Evolutionary conservation across 306 rosid species (phyloP).

Genomic region (Hippophae gyantsensis): DNA sequence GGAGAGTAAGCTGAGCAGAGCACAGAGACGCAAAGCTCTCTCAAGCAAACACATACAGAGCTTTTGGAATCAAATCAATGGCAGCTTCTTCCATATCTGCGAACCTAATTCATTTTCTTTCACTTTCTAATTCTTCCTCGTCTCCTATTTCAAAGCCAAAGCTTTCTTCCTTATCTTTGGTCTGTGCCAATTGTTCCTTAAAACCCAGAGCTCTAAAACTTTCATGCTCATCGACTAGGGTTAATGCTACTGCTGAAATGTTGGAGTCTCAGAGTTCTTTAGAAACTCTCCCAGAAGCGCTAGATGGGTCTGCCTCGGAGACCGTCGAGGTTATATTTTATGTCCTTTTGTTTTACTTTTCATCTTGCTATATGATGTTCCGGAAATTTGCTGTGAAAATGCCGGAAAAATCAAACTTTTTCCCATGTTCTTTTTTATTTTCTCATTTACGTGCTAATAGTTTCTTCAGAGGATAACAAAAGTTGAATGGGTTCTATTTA

Average conservation of each 20-base stretch:
- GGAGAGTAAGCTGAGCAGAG: not conserved
- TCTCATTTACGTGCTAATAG: no score
- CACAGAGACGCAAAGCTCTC: not conserved
- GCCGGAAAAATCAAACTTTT: no score
- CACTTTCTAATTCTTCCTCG: constrained; percentile 35
- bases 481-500: no score
- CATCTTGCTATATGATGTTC: no score
- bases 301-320: constrained; percentile 24
- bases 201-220: constrained; percentile 33
- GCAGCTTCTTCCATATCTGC: constrained; percentile 65
- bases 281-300: constrained; percentile 33
- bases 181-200: constrained; percentile 20
- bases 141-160: constrained; percentile 31
- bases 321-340: constrained; percentile 33
- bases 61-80: constrained; percentile 33
- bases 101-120: constrained; percentile 37
- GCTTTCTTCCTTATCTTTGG: constrained; percentile 22
- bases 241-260: constrained; percentile 62
- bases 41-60: not conserved
- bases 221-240: constrained; percentile 32
- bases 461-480: no score
- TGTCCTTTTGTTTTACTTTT: no score
- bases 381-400: no score
- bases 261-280: constrained; percentile 36
- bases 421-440: no score